Evolutionary conservation across 768 basidiomycete genomes (phyloP).

Genomic region (Daedaleopsis nitida): DNA sequence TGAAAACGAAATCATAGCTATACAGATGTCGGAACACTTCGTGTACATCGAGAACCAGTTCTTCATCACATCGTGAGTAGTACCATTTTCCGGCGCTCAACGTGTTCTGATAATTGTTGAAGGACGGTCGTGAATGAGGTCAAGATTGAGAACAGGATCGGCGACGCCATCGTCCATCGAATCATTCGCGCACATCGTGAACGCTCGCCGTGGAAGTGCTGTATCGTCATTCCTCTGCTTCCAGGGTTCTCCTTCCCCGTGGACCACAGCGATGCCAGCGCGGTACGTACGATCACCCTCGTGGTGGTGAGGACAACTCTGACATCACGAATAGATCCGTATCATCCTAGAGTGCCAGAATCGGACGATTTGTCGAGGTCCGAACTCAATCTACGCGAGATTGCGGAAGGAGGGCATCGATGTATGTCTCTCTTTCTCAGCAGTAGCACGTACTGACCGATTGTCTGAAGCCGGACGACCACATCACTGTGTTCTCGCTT

Average conservation of each 20-base stretch:
- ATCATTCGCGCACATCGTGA: conserved; percentile 87
- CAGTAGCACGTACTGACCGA: background rate
- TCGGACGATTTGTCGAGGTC: conserved; percentile 83
- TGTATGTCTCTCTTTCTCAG: conserved; percentile 44
- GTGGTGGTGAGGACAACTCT: background rate
- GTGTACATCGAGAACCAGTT: conserved; percentile 98
- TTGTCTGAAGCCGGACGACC: conserved; percentile 78
- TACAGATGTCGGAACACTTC: conserved; percentile 93
- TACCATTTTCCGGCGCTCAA: background rate
- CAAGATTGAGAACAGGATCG: conserved; percentile 89
- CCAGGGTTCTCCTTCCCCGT: conserved; percentile 95
- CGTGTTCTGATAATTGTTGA: conserved; percentile 9
- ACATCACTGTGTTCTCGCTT: conserved; percentile 88
- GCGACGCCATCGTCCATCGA: conserved; percentile 89
- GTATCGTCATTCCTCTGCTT: conserved; percentile 87
- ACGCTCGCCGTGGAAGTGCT: conserved; percentile 85
- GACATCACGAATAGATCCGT: conserved; percentile 61
- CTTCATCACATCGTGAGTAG: conserved; percentile 81
- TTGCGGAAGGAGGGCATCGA: conserved; percentile 87
- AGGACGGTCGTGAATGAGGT: conserved; percentile 86
- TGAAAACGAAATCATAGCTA: conserved; percentile 50
- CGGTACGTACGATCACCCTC: conserved; percentile 51
- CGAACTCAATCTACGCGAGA: conserved; percentile 87
- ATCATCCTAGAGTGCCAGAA: conserved; percentile 97
- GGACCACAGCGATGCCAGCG: conserved; percentile 90